phyloP scores from a whole-genome alignment of 768 basidiomycete species.

The Xerocomus spinulosus region DNA sequence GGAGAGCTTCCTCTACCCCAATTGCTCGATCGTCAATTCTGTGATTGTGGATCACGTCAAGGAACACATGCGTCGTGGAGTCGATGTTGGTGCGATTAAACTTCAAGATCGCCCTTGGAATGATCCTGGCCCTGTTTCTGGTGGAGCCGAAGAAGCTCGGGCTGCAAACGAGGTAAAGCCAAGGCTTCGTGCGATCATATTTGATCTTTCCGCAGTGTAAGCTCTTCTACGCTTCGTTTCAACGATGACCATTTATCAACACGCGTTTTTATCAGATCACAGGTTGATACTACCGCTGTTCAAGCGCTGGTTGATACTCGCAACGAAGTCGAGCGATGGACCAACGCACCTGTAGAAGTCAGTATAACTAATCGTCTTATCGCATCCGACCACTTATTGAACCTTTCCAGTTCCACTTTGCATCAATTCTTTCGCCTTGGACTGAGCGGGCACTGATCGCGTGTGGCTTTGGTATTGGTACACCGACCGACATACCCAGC shows the following conservation, averaged over 20 bases:
- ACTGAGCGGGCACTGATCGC: constrained; percentile 84
- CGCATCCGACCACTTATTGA: neutral
- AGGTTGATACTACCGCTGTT: constrained; percentile 88
- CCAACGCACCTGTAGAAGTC: constrained; percentile 69
- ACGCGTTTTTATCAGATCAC: constrained; percentile 46
- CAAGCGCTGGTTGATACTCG: constrained; percentile 91
- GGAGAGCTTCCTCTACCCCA: constrained; percentile 86
- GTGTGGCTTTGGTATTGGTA: constrained; percentile 85
- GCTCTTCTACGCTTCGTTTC: neutral
- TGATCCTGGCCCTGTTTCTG: constrained; percentile 69
- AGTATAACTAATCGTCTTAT: constrained; percentile 10
- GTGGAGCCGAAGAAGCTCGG: constrained; percentile 44
- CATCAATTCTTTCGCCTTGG: constrained; percentile 89
- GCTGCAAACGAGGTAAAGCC: constrained; percentile 55
- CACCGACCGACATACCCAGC: constrained; percentile 35
- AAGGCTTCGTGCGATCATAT: constrained; percentile 74
- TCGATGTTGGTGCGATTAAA: constrained; percentile 60
- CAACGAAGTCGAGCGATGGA: constrained; percentile 83
- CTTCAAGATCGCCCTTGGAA: constrained; percentile 89
- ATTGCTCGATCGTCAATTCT: constrained; percentile 63
- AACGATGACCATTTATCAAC: neutral
- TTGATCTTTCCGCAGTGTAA: constrained; percentile 85
- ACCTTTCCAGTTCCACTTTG: constrained; percentile 81
- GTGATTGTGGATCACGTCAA: constrained; percentile 80
- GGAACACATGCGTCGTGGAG: constrained; percentile 67